Conservation (phyloP, 306 rosid species). For the Casuarina equisetifolia region DNA sequence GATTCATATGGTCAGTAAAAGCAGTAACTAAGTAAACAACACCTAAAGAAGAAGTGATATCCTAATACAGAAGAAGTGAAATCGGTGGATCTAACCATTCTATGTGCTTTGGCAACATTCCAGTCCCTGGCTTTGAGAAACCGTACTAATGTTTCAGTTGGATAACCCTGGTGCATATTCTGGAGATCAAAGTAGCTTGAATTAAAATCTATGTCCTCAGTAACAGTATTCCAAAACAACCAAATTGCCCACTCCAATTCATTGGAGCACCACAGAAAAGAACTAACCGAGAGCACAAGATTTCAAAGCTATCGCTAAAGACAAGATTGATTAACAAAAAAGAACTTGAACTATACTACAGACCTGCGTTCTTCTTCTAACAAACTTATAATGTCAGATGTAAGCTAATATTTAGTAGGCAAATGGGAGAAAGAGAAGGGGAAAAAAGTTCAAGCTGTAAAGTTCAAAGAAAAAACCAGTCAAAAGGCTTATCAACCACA, state of each 20-base stretch:
- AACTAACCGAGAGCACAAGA: neutral
- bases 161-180: conserved; percentile 84
- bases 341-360: neutral
- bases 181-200: conserved; percentile 40
- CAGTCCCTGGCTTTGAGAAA: conserved; percentile 94
- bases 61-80: conserved; percentile 9
- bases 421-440: neutral
- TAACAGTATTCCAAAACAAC: neutral
- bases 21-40: conserved; percentile 27
- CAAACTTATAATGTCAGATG: neutral
- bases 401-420: neutral
- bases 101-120: conserved; percentile 81
- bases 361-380: conserved; percentile 1
- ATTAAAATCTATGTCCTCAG: conserved; percentile 10
- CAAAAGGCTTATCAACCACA: neutral
- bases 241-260: neutral
- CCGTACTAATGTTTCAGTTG: conserved; percentile 55
- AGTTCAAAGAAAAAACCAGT: neutral
- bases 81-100: conserved; percentile 66
- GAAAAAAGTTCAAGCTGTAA: neutral
- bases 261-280: conserved; percentile 10
- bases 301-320: neutral
- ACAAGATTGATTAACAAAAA: neutral
- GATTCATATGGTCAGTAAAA: conserved; percentile 31
- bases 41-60: conserved; percentile 8